A percentile compares a stretch with the other conserved stretches of the same genome.
Conservation (phyloP, 2,329 filamentous ascomycete species). For the Colletotrichum salicis region DNA sequence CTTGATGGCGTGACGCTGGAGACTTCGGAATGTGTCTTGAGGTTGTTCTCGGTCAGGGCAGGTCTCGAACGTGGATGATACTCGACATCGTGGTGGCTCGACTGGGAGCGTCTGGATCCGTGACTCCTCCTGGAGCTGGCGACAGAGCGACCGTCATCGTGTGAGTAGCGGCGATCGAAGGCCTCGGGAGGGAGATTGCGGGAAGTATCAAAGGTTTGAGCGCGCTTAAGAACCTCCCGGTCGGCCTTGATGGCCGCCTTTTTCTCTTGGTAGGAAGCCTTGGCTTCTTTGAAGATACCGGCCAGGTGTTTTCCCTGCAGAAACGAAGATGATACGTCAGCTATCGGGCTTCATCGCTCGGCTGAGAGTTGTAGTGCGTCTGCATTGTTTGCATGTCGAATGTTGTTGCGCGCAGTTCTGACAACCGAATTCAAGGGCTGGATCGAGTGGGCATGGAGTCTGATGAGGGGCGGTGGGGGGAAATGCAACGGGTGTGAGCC, state of each 20-base stretch:
- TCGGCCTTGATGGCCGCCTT: conserved; percentile 84
- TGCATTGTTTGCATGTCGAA: conserved; percentile 23
- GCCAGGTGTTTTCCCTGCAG: conserved; percentile 86
- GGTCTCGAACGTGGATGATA: conserved; percentile 41
- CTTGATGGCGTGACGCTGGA: conserved; percentile 59
- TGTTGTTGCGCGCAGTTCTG: conserved; percentile 2
- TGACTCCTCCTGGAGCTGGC: conserved; percentile 57
- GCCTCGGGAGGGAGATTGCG: conserved; percentile 37
- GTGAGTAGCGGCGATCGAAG: conserved; percentile 42
- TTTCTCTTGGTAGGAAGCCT: conserved; percentile 85
- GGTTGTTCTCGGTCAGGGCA: conserved; percentile 63
- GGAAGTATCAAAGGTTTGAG: conserved; percentile 64
- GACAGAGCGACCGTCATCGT: conserved; percentile 47
- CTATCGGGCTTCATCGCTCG: conserved; percentile 3
- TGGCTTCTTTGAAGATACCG: conserved; percentile 91
- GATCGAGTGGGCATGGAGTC: conserved; percentile 12
- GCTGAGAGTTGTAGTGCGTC: conserved; percentile 10
- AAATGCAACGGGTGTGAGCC: conserved; percentile 20
- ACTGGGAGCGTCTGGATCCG: conserved; percentile 49
- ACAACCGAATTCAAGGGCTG: conserved; percentile 3
- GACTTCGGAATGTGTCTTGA: conserved; percentile 64
- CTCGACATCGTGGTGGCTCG: conserved; percentile 40
- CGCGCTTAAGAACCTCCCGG: conserved; percentile 63
- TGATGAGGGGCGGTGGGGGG: conserved; percentile 30
- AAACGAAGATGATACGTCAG: conserved; percentile 31